Base-by-base conservation (phyloP, 805 yeast genomes). In the Pichia heedii region DNA sequence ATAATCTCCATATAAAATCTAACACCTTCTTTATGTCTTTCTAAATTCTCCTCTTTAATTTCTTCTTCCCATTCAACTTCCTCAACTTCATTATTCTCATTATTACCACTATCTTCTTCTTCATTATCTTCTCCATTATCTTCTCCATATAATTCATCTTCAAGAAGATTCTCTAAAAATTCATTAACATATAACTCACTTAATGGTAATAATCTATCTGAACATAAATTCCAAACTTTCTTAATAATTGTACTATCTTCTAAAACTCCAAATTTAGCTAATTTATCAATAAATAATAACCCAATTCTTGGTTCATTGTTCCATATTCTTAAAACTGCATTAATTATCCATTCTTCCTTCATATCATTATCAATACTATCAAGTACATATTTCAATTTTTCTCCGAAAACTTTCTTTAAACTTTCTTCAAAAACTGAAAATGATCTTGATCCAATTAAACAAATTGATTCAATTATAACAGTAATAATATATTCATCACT, bases 381-480 rank as follows among this genome's bases (percentile, higher is more conserved):
- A 47, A 33, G 45, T 46, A 44, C 59, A 43, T 37, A 54, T 55
- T 32, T 55, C 49, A 39, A 55, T 49, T 40, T 63, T 2, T 48
- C 54, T 11, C 58, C 57, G 36, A 56, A 49, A n/a, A 63, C 47
- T 40, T 61, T 62, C 19, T 61, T 43, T 5, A 65, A 64, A 9
- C 75, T 76, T 39, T 74, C 76, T 47, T 74, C 76, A 33, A 81
- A 79, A 54, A 83, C 88, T 0, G 90, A 85, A 36, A 89, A 72
- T 0, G 97, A 89, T 57, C 97, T 74, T 38, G 87, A 81, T 13
- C 97, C 97, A 45, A 87, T 80, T 52, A 80, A 80, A 37, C 90
- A 83, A 41, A 86, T 71, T 0, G 82, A 70, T 55, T 85, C 90
- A 54, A 81, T 71, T 13, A 87, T 62, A 15, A 84, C 63, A 24